Evolutionary conservation across 225 moss, liverwort and hornwort species (phyloP), one percentile per base, ranked within the genome.

Genomic region (Sphagnum tenellum): DNA sequence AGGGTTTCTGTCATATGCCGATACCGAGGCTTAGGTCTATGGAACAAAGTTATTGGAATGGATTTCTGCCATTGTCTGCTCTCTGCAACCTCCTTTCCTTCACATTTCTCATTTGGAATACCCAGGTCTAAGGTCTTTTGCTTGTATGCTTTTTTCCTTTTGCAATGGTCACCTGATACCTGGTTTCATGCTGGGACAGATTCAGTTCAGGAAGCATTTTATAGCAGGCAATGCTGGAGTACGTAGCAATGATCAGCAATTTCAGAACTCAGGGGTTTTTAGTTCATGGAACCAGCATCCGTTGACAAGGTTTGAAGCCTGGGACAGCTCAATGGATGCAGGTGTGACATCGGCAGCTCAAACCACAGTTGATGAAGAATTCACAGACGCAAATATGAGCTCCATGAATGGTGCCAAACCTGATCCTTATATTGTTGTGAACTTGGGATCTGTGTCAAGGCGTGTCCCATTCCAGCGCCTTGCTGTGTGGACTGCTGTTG

Each of bases 381-480:
- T 8, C 46, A 8, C 45, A 8, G 61, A 61, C 6, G 46, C 61
- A 45, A 61, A 46, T 61, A 61, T 48, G 45, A 53, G 8, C 44
- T 65, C 64, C 49, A 70, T 74, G 66, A 74, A 77, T 63, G 76
- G 71, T 57, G 48, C 69, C 9, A 69, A 66, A 60, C 79, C 76
- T 44, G 83, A 83, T 65, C 79, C 83, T 5, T 84, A 84, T 65
- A 80, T 84, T 44, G 75, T 84, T 58, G 44, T 84, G 7, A 84
- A 79, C 61, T 69, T 84, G 12, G 84, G 84, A 55, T 80, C 84
- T 13, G 67, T 80, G 56, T 54, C 80, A 57, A 77, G 84, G 65
- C 74, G 69, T 62, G 77, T 84, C 57, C 84, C 84, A 53, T 79
- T 84, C 54, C 79, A 84, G 51, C 84, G 84, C 2, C 55, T 75